Evolutionary conservation across 1,139 yeast species (phyloP), one percentile per base, ranked within the genome.

Genomic region (Candida sojae): DNA sequence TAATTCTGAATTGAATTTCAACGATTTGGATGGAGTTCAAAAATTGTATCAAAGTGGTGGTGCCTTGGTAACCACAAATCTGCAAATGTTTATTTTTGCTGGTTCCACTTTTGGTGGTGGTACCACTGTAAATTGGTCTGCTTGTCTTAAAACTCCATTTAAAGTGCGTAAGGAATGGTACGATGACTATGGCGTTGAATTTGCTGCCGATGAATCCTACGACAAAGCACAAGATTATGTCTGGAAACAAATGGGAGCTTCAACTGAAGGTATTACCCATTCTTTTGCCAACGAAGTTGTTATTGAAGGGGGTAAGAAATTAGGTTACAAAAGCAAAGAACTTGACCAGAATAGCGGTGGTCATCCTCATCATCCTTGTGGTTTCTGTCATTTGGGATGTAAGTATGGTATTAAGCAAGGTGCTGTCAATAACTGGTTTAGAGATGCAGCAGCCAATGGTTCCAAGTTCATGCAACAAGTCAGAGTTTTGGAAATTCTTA

Each of bases 61-160:
- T 4, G 52, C 62, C 1, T 28, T 74, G 2, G 47, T 75, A 12
- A 56, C 72, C 8, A 50, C 60, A 4, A 67, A 67, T 44, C 79
- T 73, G 51, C 75, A 70, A 44, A 47, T 75, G 35, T 59, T 70
- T 28, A 54, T 80, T 3, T 61, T 80, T 45, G 84, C 86, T 0
- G 86, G 86, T 1, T 57, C 83, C 1, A 79, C 82, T 1, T 76
- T 82, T 53, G 86, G 86, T 7, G 86, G 86, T 9, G 86, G 86
- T 4, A 68, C 82, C 6, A 80, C 86, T 4, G 77, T 82, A 43
- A 82, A 82, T 61, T 82, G 86, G 86, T 75, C 81, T n/a, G 85
- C 86, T 9, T 71, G 80, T 53, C 59, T 82, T 50, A 73, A 68
- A 47, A 78, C 86, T 0, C 83, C 83, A 1, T 78, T 75, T 57